Conservation (phyloP, 1,139 yeast genomes). For the Groenewaldozyma sp. region DNA sequence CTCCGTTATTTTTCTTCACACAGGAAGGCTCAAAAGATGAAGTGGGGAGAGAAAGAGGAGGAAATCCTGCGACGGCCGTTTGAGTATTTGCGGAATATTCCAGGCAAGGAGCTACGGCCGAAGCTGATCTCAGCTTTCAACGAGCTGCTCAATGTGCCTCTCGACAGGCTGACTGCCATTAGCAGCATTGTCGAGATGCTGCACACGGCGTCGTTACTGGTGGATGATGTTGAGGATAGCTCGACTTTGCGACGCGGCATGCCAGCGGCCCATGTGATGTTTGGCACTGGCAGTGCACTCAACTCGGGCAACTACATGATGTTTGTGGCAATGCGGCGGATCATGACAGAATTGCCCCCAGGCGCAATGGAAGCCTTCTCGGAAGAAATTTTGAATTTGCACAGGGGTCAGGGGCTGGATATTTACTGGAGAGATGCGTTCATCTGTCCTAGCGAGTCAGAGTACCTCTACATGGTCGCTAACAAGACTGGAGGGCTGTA, state of each 20-base stretch:
- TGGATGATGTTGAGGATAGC: slow-evolving; percentile 83
- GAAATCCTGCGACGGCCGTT: slow-evolving; percentile 33
- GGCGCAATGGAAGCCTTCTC: slow-evolving; percentile 17
- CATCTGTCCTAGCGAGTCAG: slow-evolving; percentile 54
- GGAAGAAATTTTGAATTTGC: slow-evolving; percentile 73
- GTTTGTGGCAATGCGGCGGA: slow-evolving; percentile 49
- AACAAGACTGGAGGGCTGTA: slow-evolving; percentile 87
- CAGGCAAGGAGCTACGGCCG: slow-evolving; percentile 50
- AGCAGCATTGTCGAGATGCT: slow-evolving; percentile 44
- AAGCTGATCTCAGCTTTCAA: slow-evolving; percentile 44
- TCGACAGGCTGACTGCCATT: slow-evolving; percentile 29
- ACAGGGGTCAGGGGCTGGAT: slow-evolving; percentile 84
- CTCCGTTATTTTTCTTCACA: no score
- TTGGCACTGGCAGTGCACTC: slow-evolving; percentile 69
- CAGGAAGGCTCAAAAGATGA: no score
- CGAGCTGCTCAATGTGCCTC: slow-evolving; percentile 35
- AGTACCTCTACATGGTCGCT: slow-evolving; percentile 72
- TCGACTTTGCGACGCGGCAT: slow-evolving; percentile 63
- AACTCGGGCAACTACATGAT: slow-evolving; percentile 79
- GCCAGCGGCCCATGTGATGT: slow-evolving; percentile 68
- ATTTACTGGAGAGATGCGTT: slow-evolving; percentile 74
- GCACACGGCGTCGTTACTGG: slow-evolving; percentile 57
- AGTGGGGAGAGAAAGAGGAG: not conserved
- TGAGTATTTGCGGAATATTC: slow-evolving; percentile 38
- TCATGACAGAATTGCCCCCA: slow-evolving; percentile 31